Conservation (phyloP, 225 moss, liverwort and hornwort genomes). For the Asterella californica region DNA sequence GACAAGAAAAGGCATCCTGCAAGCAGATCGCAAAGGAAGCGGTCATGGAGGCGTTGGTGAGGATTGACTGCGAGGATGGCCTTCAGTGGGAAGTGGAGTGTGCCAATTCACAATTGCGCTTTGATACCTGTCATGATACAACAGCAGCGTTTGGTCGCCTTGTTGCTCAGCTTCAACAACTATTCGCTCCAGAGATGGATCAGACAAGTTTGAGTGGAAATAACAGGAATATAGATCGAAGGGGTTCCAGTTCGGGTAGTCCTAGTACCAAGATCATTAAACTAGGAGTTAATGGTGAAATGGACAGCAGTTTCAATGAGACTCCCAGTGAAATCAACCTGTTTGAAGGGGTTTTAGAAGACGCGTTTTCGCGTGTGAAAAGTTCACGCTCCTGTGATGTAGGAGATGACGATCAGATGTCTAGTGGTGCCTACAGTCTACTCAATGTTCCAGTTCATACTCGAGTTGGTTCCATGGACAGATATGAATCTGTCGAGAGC, state of each 20-base stretch:
- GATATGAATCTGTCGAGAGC: constrained; percentile 35
- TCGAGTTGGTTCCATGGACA: constrained; percentile 38
- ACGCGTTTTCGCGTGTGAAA: constrained; percentile 69
- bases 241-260: constrained; percentile 46
- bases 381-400: constrained; percentile 46
- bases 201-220: constrained; percentile 68
- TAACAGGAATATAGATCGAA: constrained; percentile 64
- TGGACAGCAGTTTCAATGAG: constrained; percentile 21
- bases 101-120: constrained; percentile 88
- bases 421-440: constrained; percentile 23
- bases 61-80: constrained; percentile 54
- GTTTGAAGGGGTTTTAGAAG: constrained; percentile 84
- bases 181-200: constrained; percentile 87
- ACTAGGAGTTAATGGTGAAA: constrained; percentile 10
- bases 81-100: constrained; percentile 92
- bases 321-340: constrained; percentile 39
- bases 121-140: constrained; percentile 95
- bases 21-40: constrained; percentile 88
- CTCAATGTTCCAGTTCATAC: constrained; percentile 34
- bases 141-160: constrained; percentile 89
- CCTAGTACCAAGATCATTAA: constrained; percentile 19
- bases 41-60: constrained; percentile 74
- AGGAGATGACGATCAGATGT: constrained; percentile 38
- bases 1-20: constrained; percentile 11
- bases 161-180: constrained; percentile 83